Base-by-base conservation (phyloP, 352 stramenopile genomes). In the Phytopythium chamaehyphon region DNA sequence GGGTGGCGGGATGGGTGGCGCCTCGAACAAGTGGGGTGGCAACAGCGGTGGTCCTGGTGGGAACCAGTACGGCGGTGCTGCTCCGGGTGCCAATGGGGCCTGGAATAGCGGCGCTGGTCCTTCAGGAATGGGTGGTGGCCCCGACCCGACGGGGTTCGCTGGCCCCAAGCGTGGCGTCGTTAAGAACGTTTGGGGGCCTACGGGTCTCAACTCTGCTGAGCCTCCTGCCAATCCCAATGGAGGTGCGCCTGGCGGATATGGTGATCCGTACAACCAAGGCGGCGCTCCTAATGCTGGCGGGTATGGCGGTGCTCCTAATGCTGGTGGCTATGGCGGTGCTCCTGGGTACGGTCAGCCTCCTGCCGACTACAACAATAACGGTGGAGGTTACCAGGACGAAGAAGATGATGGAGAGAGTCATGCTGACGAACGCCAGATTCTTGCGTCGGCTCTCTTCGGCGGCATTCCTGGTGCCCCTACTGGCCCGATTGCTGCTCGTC, bases 371-470 rank as follows among this genome's bases (percentile, higher is more conserved):
- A 76, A 82, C 42, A 64, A 77, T 46, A 83, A 93, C 8, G 94
- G 66, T 15, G 55, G 45, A 9, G 50, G 56, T 7, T 52, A 62
- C 4, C 48, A 68, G 33, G 57, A 78, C 21, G 68, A 84, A 6
- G 54, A 73, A 11, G 71, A 90, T 28, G 75, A 86, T 38, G 66
- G 69, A 19, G 81, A 90, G 10, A 63, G 62, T 9, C 54, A 76
- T 6, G 69, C 90, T 2, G 74, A 93, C 40, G 83, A 95, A 57
- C 81, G 84, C 38, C 64, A 77, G 47, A 84, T 92, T 58, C 88
- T 98, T 75, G 96, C 97, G 37, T 97, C 93, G 12, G 94, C 93
- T 9, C 86, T 99, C 45, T 99, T 99, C 70, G 96, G 97, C 36
- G 97, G 97, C 24, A 96, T 98, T 43, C 84, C 79, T 10, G 87